These are phyloP conservation scores for Termitomyces sp. DNA, from an alignment of 768 basidiomycete genomes.

Conservation along the genomic window DNA sequence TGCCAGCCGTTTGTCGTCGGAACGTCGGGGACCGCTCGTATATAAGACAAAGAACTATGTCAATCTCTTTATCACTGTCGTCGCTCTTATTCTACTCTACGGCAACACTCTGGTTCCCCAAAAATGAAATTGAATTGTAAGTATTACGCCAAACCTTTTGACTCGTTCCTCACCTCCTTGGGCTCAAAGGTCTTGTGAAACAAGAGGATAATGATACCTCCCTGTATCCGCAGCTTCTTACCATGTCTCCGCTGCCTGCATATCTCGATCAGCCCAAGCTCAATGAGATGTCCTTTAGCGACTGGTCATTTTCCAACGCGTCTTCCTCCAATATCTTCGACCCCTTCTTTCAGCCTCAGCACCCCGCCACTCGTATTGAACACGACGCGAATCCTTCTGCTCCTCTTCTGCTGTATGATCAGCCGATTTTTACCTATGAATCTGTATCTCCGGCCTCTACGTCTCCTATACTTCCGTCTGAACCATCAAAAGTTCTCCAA, in stretches of 20 bases:
- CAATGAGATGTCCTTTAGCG: background rate
- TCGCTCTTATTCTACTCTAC: background rate
- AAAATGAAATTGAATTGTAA: slow-evolving; percentile 9
- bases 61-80: background rate
- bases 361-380: background rate
- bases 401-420: background rate
- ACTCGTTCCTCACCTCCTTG: background rate
- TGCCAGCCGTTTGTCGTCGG: slow-evolving; percentile 12
- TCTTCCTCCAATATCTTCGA: background rate
- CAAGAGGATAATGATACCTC: slow-evolving; percentile 5
- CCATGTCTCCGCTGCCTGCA: slow-evolving; percentile 2
- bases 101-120: background rate
- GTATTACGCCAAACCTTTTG: background rate
- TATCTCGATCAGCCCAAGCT: background rate
- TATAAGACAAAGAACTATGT: slow-evolving; percentile 16
- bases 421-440: background rate
- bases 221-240: background rate
- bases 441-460: background rate
- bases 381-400: background rate
- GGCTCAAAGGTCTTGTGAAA: slow-evolving; percentile 1
- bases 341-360: background rate
- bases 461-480: background rate
- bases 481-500: slow-evolving; percentile 7
- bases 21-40: slow-evolving; percentile 14
- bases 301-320: slow-evolving; percentile 8